A percentile compares a stretch with the other conserved stretches of the same genome.
Conservation (phyloP, 345 rosid species). For the Moricandia arvensis region DNA sequence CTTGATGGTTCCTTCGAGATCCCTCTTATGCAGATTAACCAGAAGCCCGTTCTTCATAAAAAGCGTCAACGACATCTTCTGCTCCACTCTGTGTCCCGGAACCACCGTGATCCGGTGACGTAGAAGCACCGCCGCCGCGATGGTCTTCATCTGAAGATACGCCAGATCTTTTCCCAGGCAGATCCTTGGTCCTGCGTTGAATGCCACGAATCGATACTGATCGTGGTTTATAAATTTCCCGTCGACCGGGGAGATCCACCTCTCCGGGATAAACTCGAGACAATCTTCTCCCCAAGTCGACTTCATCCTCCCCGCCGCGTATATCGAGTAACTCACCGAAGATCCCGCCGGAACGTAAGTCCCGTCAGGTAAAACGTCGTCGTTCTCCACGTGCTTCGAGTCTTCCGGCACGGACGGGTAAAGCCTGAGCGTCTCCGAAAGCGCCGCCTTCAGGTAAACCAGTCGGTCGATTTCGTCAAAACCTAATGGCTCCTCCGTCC, state of each 20-base stretch:
- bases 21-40: conserved; percentile 61
- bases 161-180: conserved; percentile 88
- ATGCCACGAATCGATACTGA: conserved; percentile 74
- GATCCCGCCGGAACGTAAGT: conserved; percentile 67
- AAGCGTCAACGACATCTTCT: conserved; percentile 90
- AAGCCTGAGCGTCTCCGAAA: conserved; percentile 67
- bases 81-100: conserved; percentile 81
- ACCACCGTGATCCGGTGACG: conserved; percentile 67
- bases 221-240: conserved; percentile 53
- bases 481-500: conserved; percentile 53
- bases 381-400: conserved; percentile 56
- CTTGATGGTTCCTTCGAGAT: conserved; percentile 41
- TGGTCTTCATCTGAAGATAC: conserved; percentile 85
- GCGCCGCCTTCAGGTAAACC: conserved; percentile 65
- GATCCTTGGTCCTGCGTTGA: conserved; percentile 88
- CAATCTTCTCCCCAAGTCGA: conserved; percentile 89
- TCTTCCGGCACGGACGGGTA: conserved; percentile 82
- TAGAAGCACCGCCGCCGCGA: conserved; percentile 72
- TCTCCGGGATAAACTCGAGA: conserved; percentile 70
- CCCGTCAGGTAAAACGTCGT: conserved; percentile 65
- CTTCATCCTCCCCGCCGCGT: conserved; percentile 81
- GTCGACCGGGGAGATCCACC: conserved; percentile 78
- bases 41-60: conserved; percentile 89
- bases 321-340: conserved; percentile 66
- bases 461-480: conserved; percentile 67